These are phyloP conservation scores for Veloboletus limbatus DNA, from an alignment of 1,284 basidiomycete genomes.

Conservation along the genomic window DNA sequence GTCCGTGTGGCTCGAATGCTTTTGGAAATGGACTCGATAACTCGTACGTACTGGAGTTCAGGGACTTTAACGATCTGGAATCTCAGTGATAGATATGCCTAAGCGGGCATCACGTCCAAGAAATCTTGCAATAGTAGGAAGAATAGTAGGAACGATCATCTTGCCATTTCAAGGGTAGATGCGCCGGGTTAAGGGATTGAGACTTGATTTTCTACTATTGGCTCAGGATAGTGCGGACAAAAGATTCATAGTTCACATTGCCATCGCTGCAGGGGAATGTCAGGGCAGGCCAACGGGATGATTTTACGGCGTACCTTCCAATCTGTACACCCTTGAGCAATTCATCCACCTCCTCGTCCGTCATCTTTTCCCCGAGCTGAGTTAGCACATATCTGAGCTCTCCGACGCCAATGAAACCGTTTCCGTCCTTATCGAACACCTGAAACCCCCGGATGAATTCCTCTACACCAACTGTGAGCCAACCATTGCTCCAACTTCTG, in stretches of 20 bases:
- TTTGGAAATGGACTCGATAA: too few relatives aligned
- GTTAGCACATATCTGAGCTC: constrained; percentile 28
- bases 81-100: too few relatives aligned
- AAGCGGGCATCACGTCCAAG: too few relatives aligned
- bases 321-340: constrained; percentile 92
- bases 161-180: constrained; percentile 1
- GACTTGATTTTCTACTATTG: constrained; percentile 24
- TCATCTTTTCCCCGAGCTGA: constrained; percentile 59
- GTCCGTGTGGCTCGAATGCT: too few relatives aligned
- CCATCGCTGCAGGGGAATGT: constrained; percentile 69
- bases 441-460: constrained; percentile 99
- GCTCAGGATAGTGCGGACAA: constrained; percentile 28
- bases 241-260: constrained; percentile 94
- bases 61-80: too few relatives aligned
- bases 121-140: too few relatives aligned
- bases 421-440: constrained; percentile 98
- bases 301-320: constrained; percentile 59
- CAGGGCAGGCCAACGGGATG: constrained; percentile 6
- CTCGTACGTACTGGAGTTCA: too few relatives aligned
- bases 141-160: constrained; percentile 1
- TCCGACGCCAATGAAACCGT: constrained; percentile 74
- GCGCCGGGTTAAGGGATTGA: neutral
- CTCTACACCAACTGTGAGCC: constrained; percentile 50
- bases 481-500: neutral
- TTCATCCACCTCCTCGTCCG: constrained; percentile 97